Base-by-base conservation (phyloP, 2,329 filamentous ascomycete genomes). In the Ophiostoma tasmaniense region DNA sequence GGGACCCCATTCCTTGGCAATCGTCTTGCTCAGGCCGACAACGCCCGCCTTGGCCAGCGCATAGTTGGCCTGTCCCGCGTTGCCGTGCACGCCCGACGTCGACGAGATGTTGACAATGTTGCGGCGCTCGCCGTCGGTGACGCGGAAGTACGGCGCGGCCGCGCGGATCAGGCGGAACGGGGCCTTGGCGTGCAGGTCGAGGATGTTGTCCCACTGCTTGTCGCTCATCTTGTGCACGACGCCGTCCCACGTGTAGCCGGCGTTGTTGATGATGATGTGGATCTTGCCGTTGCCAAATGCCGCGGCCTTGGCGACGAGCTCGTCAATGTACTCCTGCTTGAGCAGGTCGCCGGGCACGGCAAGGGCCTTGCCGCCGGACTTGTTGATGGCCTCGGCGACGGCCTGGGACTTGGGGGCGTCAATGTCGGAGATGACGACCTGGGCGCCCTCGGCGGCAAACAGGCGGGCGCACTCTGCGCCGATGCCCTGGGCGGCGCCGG, bases 191-290 rank as follows among this genome's bases (percentile, higher is more conserved):
- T 96, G 93, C 65, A 96, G 83, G 28, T 89, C 87, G 37, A 96
- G 81, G 77, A 97, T 96, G 66, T 90, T 93, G 72, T 95, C 90
- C 91, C 91, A 96, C 83, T 96, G 92, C 81, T 91, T 91, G 82
- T 96, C 91, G 20, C 89, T 90, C 83, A 92, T 94, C 84, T 95
- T 96, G 83, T 96, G 91, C 73, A 96, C 92, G 52, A 96, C 92
- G 7, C 90, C 93, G 78, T 97, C 93, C 91, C 92, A 96, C 0
- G 93, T 96, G 80, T 92, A 96, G 59, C 92, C 92, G 0, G 92
- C 93, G 77, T 96, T 96, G 80, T 96, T 96, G 70, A 96, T 90
- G 69, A 96, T 89, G 76, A 95, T 90, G 78, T 96, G 90, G 72
- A 97, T 93, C 82, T 96, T 96, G 75, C 92, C 92, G 72, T 85